Evolutionary conservation across 2,329 filamentous ascomycete species (phyloP).

Genomic region (Setomelanomma holmii): DNA sequence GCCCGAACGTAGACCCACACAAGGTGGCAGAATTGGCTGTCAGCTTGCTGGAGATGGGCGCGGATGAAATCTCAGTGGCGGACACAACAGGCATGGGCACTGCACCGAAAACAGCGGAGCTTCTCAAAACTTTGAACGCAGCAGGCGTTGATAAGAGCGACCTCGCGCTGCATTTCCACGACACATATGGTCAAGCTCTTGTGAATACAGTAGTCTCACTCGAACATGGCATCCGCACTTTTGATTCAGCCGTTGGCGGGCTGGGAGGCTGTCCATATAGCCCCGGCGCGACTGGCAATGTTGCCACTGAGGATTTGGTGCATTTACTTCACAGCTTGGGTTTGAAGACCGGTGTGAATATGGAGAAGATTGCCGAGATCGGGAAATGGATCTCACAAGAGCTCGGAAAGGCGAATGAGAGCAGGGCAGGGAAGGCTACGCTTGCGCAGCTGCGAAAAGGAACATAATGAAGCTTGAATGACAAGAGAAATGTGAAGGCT

Average conservation of each 20-base stretch:
- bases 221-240: constrained; percentile 77
- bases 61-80: constrained; percentile 87
- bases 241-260: constrained; percentile 81
- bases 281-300: constrained; percentile 85
- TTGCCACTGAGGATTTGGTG: constrained; percentile 83
- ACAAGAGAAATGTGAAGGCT: no score
- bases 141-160: constrained; percentile 74
- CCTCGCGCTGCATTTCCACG: constrained; percentile 85
- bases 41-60: constrained; percentile 79
- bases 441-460: constrained; percentile 39
- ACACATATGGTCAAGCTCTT: constrained; percentile 86
- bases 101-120: constrained; percentile 69
- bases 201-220: constrained; percentile 80
- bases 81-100: constrained; percentile 94
- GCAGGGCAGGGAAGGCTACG: constrained; percentile 48
- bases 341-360: constrained; percentile 72
- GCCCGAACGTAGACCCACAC: constrained; percentile 65
- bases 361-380: constrained; percentile 44
- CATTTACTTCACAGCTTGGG: constrained; percentile 77
- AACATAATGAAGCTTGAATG: not conserved
- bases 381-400: constrained; percentile 50
- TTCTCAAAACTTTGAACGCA: constrained; percentile 69
- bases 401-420: constrained; percentile 46
- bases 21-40: constrained; percentile 69
- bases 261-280: constrained; percentile 86